phyloP scores from a whole-genome alignment of 2,329 filamentous ascomycete species.

The Ceratocystis albifundus region DNA sequence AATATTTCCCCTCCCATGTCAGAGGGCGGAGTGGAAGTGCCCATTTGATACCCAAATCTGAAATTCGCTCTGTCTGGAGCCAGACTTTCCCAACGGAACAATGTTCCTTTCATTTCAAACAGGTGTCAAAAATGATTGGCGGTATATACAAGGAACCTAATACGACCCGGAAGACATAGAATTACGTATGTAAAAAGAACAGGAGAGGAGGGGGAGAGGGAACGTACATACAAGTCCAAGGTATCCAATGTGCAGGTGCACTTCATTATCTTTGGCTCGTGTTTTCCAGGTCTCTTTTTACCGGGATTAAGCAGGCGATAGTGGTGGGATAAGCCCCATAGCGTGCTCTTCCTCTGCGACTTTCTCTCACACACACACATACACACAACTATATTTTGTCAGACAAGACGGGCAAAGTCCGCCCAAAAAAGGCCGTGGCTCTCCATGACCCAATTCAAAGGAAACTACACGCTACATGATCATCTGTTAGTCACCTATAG shows the following conservation, averaged over 20 bases:
- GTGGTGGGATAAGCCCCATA: too few relatives aligned
- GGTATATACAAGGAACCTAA: background rate
- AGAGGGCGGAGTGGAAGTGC: background rate
- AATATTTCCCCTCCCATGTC: background rate
- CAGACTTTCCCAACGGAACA: background rate
- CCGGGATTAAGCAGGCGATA: background rate
- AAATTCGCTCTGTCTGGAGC: background rate
- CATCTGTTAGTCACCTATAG: too few relatives aligned
- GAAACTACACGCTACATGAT: background rate
- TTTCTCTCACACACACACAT: background rate
- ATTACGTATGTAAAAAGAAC: conserved; percentile 4
- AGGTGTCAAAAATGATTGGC: conserved; percentile 10
- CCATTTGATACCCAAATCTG: background rate
- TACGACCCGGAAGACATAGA: background rate
- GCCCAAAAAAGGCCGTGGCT: background rate
- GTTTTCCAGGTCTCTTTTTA: background rate
- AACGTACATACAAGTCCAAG: too few relatives aligned
- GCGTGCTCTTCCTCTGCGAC: background rate
- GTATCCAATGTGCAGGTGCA: background rate
- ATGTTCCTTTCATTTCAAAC: conserved; percentile 9
- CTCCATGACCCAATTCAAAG: background rate
- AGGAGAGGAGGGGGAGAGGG: too few relatives aligned
- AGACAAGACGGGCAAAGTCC: background rate
- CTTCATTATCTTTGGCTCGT: background rate
- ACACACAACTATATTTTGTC: background rate